These are phyloP conservation scores for Verbena officinalis DNA, from an alignment of 257 asterid genomes.

Conservation along the genomic window DNA sequence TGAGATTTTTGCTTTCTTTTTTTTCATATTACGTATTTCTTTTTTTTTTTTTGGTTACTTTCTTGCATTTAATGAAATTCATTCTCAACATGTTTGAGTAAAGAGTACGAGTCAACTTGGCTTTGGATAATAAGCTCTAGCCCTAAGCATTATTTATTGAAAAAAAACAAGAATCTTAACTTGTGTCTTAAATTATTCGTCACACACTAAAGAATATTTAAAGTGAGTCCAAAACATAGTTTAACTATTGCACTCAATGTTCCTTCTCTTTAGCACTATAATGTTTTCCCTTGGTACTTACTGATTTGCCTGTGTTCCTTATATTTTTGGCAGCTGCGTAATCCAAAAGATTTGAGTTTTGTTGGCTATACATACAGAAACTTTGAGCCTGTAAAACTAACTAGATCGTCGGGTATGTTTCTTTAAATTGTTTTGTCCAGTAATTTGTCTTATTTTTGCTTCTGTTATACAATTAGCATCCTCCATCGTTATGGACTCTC, in stretches of 20 bases:
- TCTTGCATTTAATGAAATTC: constrained; percentile 7
- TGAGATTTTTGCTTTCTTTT: neutral
- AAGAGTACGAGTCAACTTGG: neutral
- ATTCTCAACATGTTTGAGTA: neutral
- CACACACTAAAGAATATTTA: neutral
- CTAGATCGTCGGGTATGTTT: constrained; percentile 43
- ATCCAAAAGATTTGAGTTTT: constrained; percentile 64
- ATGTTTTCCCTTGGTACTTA: neutral
- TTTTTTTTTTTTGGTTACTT: neutral
- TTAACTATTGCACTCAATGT: neutral
- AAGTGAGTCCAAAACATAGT: constrained; percentile 2
- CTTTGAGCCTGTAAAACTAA: constrained; percentile 74
- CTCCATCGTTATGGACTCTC: neutral
- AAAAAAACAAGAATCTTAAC: too few relatives aligned
- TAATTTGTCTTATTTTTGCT: neutral
- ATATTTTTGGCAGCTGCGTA: constrained; percentile 49
- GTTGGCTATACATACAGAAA: constrained; percentile 82
- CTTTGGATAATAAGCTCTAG: too few relatives aligned
- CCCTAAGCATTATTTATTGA: too few relatives aligned
- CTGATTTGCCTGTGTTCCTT: neutral
- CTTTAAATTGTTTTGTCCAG: neutral
- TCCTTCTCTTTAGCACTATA: neutral
- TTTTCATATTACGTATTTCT: neutral
- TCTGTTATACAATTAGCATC: neutral
- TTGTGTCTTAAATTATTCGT: too few relatives aligned